These are phyloP conservation scores for Teunomyces aglyptinius DNA, from an alignment of 805 yeast genomes.

Conservation along the genomic window DNA sequence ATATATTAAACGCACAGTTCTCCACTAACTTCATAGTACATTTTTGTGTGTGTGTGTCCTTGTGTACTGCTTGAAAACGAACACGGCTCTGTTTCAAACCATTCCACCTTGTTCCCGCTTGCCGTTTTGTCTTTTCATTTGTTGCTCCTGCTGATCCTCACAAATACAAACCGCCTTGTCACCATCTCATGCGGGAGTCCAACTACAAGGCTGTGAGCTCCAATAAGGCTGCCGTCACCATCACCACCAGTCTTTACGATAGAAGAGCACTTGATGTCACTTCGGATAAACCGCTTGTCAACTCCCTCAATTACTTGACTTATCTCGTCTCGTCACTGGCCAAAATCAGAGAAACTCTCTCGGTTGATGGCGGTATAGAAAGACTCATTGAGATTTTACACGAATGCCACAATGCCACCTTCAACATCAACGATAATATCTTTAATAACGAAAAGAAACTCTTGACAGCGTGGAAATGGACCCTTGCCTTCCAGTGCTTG, in stretches of 20 bases:
- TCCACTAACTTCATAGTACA: too few relatives aligned
- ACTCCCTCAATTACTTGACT: conserved; percentile 86
- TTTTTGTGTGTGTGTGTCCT: too few relatives aligned
- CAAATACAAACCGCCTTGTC: not conserved
- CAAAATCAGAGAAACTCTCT: conserved; percentile 85
- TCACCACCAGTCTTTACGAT: conserved; percentile 86
- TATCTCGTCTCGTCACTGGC: conserved; percentile 82
- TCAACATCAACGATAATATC: conserved; percentile 27
- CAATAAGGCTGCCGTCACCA: conserved; percentile 90
- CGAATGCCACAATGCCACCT: conserved; percentile 58
- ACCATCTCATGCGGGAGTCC: conserved; percentile 75
- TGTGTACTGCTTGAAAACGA: too few relatives aligned
- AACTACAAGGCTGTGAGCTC: conserved; percentile 74
- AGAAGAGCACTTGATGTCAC: conserved; percentile 90
- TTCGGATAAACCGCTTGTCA: conserved; percentile 83
- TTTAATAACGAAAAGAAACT: conserved; percentile 43
- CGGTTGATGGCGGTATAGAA: conserved; percentile 89
- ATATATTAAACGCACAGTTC: too few relatives aligned
- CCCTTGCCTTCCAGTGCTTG: conserved; percentile 87
- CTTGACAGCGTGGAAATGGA: conserved; percentile 96
- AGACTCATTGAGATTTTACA: conserved; percentile 80
- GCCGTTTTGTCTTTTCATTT: not conserved
- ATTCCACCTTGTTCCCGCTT: not conserved
- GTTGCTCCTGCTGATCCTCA: not conserved
- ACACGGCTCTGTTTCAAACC: too few relatives aligned